phyloP scores from a whole-genome alignment of 2,329 filamentous ascomycete species.

The Malbranchea cinnamomea region DNA sequence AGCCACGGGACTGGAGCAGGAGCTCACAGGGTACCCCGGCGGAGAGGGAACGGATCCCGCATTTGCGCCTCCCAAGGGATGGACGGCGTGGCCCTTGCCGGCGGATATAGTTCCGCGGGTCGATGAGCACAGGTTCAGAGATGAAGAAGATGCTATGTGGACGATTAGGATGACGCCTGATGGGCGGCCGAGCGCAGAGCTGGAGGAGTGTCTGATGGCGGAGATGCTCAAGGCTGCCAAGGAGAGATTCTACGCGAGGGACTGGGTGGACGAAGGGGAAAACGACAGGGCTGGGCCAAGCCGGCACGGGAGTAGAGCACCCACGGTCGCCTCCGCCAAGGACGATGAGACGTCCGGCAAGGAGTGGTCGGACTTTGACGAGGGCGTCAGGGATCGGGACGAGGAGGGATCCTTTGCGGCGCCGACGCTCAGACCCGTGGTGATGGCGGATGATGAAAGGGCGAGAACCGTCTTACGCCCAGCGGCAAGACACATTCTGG shows the following conservation, averaged over 20 bases:
- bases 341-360: slow-evolving; percentile 5
- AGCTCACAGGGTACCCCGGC: slow-evolving; percentile 16
- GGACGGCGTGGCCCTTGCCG: slow-evolving; percentile 77
- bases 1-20: slow-evolving; percentile 8
- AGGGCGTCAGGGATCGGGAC: slow-evolving; percentile 10
- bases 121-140: slow-evolving; percentile 34
- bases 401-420: slow-evolving; percentile 12
- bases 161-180: slow-evolving; percentile 34
- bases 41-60: slow-evolving; percentile 9
- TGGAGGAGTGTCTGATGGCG: slow-evolving; percentile 59
- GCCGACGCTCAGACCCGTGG: slow-evolving; percentile 28
- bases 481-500: slow-evolving; percentile 53
- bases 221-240: slow-evolving; percentile 52
- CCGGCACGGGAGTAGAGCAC: slow-evolving; percentile 6
- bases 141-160: slow-evolving; percentile 37
- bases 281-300: background rate
- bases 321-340: slow-evolving; percentile 12
- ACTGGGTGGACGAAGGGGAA: no score
- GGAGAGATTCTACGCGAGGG: slow-evolving; percentile 39
- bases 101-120: slow-evolving; percentile 45
- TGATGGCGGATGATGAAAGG: slow-evolving; percentile 56
- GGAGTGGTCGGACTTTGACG: slow-evolving; percentile 6
- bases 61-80: slow-evolving; percentile 39
- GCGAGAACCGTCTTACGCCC: slow-evolving; percentile 53
- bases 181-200: slow-evolving; percentile 39